Base-by-base conservation (phyloP, 495 filamentous ascomycete genomes). In the Tuber borchii region DNA sequence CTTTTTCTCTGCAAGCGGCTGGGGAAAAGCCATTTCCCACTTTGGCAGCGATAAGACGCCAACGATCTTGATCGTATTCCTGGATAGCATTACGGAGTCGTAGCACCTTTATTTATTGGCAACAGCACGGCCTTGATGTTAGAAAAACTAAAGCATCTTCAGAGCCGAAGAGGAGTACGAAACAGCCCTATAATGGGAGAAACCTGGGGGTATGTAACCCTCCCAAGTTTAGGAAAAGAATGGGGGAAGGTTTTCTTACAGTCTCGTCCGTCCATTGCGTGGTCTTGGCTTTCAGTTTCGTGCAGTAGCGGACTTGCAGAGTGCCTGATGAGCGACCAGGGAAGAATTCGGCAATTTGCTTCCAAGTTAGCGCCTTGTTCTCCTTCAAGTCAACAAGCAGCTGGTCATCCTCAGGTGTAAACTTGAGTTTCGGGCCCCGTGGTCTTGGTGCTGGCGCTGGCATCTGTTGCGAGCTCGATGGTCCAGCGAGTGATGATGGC, bases 271-370 rank as follows among this genome's bases (percentile, higher is more conserved):
- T 95, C 94, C 94, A 97, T 77, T 90, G 88, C n/a, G 92, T 94
- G 69, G 90, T 93, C 86, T 96, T 96, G 14, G 92, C 92, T 84
- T 95, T 97, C 76, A 97, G 85, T 84, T 95, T 97, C 42, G 93
- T 97, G 82, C 94, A 97, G 83, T 97, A 97, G 19, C 93, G 90
- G 76, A 97, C 94, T 82, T 97, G 94, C 73, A 97, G 85, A 46
- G 94, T 97, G 56, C 93, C 93, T 44, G 91, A 93, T 65, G 92
- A 93, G 71, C 94, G 86, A 17, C 93, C 94, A 12, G 94, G 94
- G 80, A 97, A 97, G 85, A 95, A 97, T 81, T 96, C 93, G 73
- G 92, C 91, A 79, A 97, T 97, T 87, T 97, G 93, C 83, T 95
- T 96, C 94, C 94, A 97, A 14, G 94, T 93, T 79, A 97, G 87